Evolutionary conservation across 2,329 filamentous ascomycete genomes (phyloP).

Genomic region (Aspergillus pseudoglaucus): DNA sequence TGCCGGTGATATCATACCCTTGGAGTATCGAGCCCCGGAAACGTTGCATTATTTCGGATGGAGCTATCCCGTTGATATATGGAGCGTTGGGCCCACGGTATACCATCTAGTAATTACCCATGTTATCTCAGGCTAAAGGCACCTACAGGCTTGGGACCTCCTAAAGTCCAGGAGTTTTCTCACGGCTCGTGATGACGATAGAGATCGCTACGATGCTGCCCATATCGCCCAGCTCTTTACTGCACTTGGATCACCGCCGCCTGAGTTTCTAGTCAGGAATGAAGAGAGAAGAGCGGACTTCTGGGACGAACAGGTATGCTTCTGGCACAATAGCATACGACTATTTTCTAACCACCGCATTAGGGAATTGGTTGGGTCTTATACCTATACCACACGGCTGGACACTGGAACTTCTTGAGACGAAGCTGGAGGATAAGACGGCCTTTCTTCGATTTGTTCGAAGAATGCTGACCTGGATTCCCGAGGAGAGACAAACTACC

Average conservation of each 20-base stretch:
- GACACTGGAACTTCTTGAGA: slow-evolving; percentile 15
- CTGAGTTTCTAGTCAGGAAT: slow-evolving; percentile 22
- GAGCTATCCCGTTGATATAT: slow-evolving; percentile 27
- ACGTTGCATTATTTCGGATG: slow-evolving; percentile 24
- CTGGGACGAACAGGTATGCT: slow-evolving; percentile 29
- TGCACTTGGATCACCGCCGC: slow-evolving; percentile 37
- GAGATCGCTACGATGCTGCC: slow-evolving; percentile 31
- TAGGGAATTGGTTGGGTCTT: slow-evolving; percentile 18
- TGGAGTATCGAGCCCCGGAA: slow-evolving; percentile 26
- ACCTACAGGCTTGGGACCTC: slow-evolving; percentile 40
- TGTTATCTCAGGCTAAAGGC: slow-evolving; percentile 2
- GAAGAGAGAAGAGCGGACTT: slow-evolving; percentile 26
- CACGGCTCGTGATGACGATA: slow-evolving; percentile 29
- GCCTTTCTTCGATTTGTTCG: slow-evolving; percentile 30
- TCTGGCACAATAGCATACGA: neutral
- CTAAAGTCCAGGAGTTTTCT: slow-evolving; percentile 40
- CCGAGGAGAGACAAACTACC: slow-evolving; percentile 29
- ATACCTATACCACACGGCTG: slow-evolving; percentile 20
- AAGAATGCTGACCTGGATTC: slow-evolving; percentile 31
- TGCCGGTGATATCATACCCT: slow-evolving; percentile 21
- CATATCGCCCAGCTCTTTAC: slow-evolving; percentile 42
- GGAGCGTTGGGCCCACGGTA: slow-evolving; percentile 27
- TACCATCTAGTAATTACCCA: slow-evolving; percentile 8
- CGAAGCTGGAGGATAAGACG: slow-evolving; percentile 13
- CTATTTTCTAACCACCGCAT: no score